Base-by-base conservation (phyloP, 148 eudicot genomes). In the Polygonum aviculare region DNA sequence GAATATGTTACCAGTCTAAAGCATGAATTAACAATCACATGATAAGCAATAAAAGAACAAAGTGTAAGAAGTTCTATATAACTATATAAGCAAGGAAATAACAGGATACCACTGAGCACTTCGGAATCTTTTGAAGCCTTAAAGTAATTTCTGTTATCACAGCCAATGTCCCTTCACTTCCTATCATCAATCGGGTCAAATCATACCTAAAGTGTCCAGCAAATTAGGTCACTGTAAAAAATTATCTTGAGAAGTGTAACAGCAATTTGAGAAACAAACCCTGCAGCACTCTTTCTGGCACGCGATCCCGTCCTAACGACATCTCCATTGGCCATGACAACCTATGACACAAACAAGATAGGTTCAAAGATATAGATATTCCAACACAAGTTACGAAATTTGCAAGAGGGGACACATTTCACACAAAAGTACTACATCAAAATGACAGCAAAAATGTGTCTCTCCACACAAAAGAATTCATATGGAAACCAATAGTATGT, bases 131-230 rank as follows among this genome's bases (percentile, higher is more conserved):
- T 78, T 95, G 99, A 79, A 95, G 91, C 81, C 97, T 93, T 76
- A 95, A 82, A 72, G 99, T 95, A 78, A 92, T 94, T 86, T 95
- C 99, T 54, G 99, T 89, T 80, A 95, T 92, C 75, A 92, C 91
- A 75, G 97, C 99, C 84, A 95, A 83, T 40, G 99, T 92, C 80
- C 99, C 99, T 90, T 95, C 99, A 83, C 99, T 95, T 86, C 99
- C 99, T 83, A 95, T 95, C 84, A 95, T 52, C 74, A 95, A 83
- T 9, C 97, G 88, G 19, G 99, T 90, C 80, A 95, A 81, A 82
- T 95, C 99, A 78, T 95, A 95, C 86, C 98, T 94, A 79, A 7
- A 62, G 75, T 45, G 3, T 18, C 49, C 36, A 52, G 1, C 79
- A 69, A 67, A 57, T 44, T 63, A 74, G 72, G 72, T 67, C 38